Evolutionary conservation across 2,329 filamentous ascomycete species (phyloP), one percentile per base, ranked within the genome.

Genomic region (Aureobasidium vineae): DNA sequence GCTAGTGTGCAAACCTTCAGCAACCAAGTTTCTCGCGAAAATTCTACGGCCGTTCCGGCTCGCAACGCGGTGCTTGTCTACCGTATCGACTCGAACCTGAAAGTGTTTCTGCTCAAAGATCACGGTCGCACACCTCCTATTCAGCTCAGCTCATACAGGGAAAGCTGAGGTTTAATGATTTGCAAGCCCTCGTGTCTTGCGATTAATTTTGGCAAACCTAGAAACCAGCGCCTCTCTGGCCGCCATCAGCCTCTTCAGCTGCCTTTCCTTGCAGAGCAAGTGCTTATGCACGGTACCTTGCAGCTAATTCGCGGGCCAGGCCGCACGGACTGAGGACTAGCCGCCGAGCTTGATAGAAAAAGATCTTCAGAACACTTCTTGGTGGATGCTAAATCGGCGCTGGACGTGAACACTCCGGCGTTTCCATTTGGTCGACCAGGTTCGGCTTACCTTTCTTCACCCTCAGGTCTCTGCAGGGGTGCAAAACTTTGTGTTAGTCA

Each of bases 1-100:
- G 57, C 57, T 61, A 61, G 57, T n/a, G 41, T n/a, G 43, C 43
- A 38, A 61, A 61, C 57, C n/a, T 61, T 60, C 41, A 43, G 57
- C 41, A 61, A 61, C 11, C 57, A 61, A 16, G 56, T 36, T 21
- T 36, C 56, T 59, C 28, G 41, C 43, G 41, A 61, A 61, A 61
- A 61, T 36, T 47, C 26, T 61, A 49, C 57, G 43, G 57, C 41
- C 57, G 41, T 47, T 47, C 43, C 43, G 43, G 10, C 21, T 47
- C 43, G 19, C 57, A 6, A 61, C 41, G 43, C 57, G 19, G 36
- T 23, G n/a, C 43, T 38, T 19, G 26, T 28, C n/a, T n/a, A 52
- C 23, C 49, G 49, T 23, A 26, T 33, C 49, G 49, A 52, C 57
- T 49, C 31, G 56, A 15, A 33, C 33, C 26, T 49, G 26, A 10